Evolutionary conservation across 257 asterid species (phyloP).

Genomic region (Gentiana macrophylla): DNA sequence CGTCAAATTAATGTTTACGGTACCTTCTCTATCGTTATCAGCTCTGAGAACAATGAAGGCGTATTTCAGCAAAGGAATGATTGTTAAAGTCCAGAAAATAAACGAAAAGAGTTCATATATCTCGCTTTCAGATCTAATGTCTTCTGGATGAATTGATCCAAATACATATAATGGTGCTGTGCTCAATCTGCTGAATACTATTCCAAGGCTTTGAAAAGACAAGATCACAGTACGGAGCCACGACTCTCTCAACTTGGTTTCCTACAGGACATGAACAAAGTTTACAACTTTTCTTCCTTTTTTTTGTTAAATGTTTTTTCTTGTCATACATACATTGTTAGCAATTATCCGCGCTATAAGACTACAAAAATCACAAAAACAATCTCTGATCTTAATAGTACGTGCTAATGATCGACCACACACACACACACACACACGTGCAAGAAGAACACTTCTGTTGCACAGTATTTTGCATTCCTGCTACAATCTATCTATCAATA

Average conservation of each 20-base stretch:
- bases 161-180: constrained; percentile 83
- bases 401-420: too few relatives aligned
- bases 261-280: constrained; percentile 2
- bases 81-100: constrained; percentile 74
- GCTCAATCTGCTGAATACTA: constrained; percentile 80
- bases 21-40: constrained; percentile 92
- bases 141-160: constrained; percentile 49
- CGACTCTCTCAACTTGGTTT: constrained; percentile 29
- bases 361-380: too few relatives aligned
- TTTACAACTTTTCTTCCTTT: neutral
- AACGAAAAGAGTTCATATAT: constrained; percentile 74
- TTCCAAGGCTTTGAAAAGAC: constrained; percentile 92
- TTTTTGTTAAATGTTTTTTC: neutral
- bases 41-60: constrained; percentile 61
- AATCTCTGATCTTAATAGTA: too few relatives aligned
- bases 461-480: too few relatives aligned
- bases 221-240: constrained; percentile 52
- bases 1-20: neutral
- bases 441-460: too few relatives aligned
- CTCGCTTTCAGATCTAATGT: constrained; percentile 46
- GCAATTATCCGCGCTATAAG: too few relatives aligned
- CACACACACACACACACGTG: too few relatives aligned
- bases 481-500: too few relatives aligned
- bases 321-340: too few relatives aligned
- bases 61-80: constrained; percentile 77